A percentile compares a stretch with the other conserved stretches of the same genome.
Evolutionary conservation across 495 filamentous ascomycete genomes (phyloP).

Genomic region (Podospora sp.): DNA sequence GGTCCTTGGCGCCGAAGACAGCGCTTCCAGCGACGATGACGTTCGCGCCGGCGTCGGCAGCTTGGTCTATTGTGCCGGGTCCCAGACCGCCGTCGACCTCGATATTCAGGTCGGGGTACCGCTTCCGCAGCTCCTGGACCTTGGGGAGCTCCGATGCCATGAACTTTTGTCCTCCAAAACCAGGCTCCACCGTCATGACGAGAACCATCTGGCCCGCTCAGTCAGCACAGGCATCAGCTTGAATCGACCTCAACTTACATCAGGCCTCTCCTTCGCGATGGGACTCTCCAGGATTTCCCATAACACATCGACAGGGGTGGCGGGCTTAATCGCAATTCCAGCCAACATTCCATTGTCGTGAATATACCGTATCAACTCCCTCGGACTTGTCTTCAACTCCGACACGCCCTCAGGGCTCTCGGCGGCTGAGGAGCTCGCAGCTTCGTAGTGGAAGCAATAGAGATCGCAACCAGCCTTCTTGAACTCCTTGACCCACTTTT

Average conservation of each 20-base stretch:
- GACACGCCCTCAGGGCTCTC: constrained; percentile 70
- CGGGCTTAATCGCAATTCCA: constrained; percentile 94
- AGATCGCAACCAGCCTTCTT: constrained; percentile 91
- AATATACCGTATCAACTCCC: constrained; percentile 85
- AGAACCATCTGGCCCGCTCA: constrained; percentile 80
- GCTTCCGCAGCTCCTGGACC: constrained; percentile 76
- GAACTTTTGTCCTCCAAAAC: constrained; percentile 98
- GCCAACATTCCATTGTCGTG: constrained; percentile 87
- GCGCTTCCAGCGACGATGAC: constrained; percentile 98
- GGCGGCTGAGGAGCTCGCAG: constrained; percentile 81
- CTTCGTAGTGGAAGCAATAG: constrained; percentile 99
- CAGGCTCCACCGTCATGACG: constrained; percentile 97
- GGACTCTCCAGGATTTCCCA: constrained; percentile 81
- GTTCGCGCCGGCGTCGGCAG: constrained; percentile 93
- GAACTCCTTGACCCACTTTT: constrained; percentile 97
- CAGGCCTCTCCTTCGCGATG: constrained; percentile 75
- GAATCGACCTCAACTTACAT: constrained; percentile 62
- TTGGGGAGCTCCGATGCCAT: constrained; percentile 95
- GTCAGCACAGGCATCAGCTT: background rate
- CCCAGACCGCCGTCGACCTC: constrained; percentile 95
- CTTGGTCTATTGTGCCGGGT: constrained; percentile 86
- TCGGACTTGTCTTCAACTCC: constrained; percentile 70
- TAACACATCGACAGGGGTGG: constrained; percentile 84
- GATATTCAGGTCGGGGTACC: constrained; percentile 91
- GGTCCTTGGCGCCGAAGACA: constrained; percentile 89